A percentile compares a stretch with the other conserved stretches of the same genome.
phyloP scores from a whole-genome alignment of 176 grass and related monocot species.

The Oryza nivara region DNA sequence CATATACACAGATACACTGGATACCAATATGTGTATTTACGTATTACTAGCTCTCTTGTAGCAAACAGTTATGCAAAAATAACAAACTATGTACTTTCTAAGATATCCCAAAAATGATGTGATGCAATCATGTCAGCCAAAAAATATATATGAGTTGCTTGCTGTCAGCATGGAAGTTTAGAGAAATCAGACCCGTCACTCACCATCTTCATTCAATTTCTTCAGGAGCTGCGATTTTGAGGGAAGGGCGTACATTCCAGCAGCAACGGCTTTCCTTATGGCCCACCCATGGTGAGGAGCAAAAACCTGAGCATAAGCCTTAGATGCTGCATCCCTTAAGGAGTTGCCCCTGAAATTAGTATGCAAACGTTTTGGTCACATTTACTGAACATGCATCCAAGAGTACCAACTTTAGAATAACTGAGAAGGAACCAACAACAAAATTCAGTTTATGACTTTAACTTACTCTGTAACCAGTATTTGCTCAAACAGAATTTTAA shows the following conservation, averaged over 20 bases:
- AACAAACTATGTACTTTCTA: neutral
- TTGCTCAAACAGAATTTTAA: slow-evolving; percentile 89
- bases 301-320: slow-evolving; percentile 84
- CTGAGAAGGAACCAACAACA: neutral
- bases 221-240: slow-evolving; percentile 87
- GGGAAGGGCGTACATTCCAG: slow-evolving; percentile 90
- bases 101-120: neutral
- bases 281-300: slow-evolving; percentile 91
- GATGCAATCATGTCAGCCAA: neutral
- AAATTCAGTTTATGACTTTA: neutral
- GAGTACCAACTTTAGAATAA: neutral
- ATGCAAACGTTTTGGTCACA: neutral
- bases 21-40: neutral
- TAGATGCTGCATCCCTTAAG: slow-evolving; percentile 72
- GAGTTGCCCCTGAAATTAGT: slow-evolving; percentile 72
- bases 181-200: slow-evolving; percentile 25
- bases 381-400: slow-evolving; percentile 4
- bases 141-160: neutral
- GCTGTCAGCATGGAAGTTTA: neutral
- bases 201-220: slow-evolving; percentile 94
- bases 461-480: slow-evolving; percentile 77
- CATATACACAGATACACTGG: slow-evolving; percentile 16
- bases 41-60: neutral
- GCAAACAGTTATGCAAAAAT: neutral
- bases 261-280: slow-evolving; percentile 87